Evolutionary conservation across 495 filamentous ascomycete species (phyloP).

Genomic region (Astrothelium macrocarpum): DNA sequence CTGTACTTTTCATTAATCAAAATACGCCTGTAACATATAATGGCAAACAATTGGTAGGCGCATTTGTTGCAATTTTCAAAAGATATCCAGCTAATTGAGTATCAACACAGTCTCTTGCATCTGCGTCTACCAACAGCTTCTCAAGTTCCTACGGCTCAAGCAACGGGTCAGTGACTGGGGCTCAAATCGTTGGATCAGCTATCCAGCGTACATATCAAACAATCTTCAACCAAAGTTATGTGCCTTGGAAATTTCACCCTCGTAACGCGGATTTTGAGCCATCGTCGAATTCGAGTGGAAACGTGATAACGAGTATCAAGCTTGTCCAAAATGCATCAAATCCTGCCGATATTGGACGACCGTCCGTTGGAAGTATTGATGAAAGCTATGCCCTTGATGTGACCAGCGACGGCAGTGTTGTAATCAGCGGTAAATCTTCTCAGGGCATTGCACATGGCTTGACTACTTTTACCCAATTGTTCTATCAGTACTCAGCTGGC

Average conservation of each 20-base stretch:
- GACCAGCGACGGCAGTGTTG: slow-evolving; percentile 41
- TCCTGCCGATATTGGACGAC: slow-evolving; percentile 44
- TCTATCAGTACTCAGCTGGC: slow-evolving; percentile 52
- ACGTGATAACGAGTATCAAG: slow-evolving; percentile 44
- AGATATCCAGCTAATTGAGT: background rate
- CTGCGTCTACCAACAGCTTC: background rate
- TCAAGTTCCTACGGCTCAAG: slow-evolving; percentile 4
- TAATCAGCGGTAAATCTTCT: slow-evolving; percentile 51
- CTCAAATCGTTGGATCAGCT: slow-evolving; percentile 32
- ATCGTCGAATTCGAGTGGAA: slow-evolving; percentile 28
- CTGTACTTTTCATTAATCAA: slow-evolving; percentile 46
- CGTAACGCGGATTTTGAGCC: slow-evolving; percentile 55
- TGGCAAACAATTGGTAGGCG: slow-evolving; percentile 23
- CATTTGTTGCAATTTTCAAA: background rate
- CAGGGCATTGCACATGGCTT: slow-evolving; percentile 58
- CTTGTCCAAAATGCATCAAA: slow-evolving; percentile 51
- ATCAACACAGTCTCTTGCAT: background rate
- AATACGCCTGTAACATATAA: slow-evolving; percentile 47
- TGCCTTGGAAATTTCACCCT: slow-evolving; percentile 68
- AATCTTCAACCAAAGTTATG: slow-evolving; percentile 52
- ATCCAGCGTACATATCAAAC: slow-evolving; percentile 37
- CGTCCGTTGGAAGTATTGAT: slow-evolving; percentile 52
- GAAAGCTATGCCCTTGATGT: slow-evolving; percentile 63
- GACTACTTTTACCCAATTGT: slow-evolving; percentile 65
- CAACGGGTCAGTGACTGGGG: slow-evolving; percentile 11